A percentile compares a stretch with the other conserved stretches of the same genome.
phyloP scores from a whole-genome alignment of 139 green algal genomes.

The Tetraselmis striata region DNA sequence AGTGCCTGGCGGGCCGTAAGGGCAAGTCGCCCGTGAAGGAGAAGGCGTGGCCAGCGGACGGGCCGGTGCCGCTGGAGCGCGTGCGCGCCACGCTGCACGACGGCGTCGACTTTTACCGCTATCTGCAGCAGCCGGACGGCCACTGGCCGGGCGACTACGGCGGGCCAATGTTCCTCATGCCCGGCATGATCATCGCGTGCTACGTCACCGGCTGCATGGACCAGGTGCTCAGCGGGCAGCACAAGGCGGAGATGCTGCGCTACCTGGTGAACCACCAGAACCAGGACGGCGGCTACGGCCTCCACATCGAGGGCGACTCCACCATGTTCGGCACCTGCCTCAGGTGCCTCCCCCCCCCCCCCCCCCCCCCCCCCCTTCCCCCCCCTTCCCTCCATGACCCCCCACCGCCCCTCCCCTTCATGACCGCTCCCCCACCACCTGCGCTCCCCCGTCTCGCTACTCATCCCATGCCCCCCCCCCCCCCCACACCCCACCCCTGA shows the following conservation, averaged over 20 bases:
- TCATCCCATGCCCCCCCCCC: not conserved
- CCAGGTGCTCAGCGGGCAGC: constrained; percentile 52
- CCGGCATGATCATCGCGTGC: constrained; percentile 83
- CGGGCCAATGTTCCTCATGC: constrained; percentile 98
- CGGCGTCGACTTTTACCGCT: constrained; percentile 73
- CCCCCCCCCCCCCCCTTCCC: not conserved
- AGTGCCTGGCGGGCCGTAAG: constrained; percentile 17
- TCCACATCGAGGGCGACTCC: constrained; percentile 94
- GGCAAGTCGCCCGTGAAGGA: not conserved
- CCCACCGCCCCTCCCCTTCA: not conserved
- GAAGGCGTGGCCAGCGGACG: not conserved
- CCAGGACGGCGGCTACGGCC: constrained; percentile 86
- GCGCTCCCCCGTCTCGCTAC: not conserved
- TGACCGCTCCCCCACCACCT: constrained; percentile 6
- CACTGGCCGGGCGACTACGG: constrained; percentile 97
- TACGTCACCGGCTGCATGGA: constrained; percentile 75
- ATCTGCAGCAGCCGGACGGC: constrained; percentile 83
- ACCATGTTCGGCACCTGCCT: constrained; percentile 98
- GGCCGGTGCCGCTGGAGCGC: not conserved
- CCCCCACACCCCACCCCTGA: no score
- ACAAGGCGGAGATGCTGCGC: constrained; percentile 69
- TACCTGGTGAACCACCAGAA: constrained; percentile 97
- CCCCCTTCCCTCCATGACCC: constrained; percentile 3
- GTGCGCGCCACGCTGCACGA: constrained; percentile 32
- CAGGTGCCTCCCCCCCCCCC: constrained; percentile 31